Percentiles rank a stretch among this genome's conserved stretches.
phyloP scores from a whole-genome alignment of 305 asterid genomes.

The Fraxinus angustifolia region DNA sequence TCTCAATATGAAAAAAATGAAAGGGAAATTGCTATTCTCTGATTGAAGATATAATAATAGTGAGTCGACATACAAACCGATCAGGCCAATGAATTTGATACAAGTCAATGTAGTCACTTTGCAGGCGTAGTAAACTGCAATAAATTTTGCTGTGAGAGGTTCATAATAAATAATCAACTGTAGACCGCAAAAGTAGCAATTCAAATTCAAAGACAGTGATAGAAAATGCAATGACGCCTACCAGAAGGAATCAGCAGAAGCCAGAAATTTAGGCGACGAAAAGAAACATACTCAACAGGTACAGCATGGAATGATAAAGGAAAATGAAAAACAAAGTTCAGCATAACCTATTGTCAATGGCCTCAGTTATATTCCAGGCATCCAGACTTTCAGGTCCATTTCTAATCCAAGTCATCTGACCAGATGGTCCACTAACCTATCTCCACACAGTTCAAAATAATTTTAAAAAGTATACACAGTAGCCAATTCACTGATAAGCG shows the following conservation, averaged over 20 bases:
- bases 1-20: neutral
- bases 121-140: conserved; percentile 68
- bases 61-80: conserved; percentile 63
- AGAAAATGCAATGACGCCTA: neutral
- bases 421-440: conserved; percentile 92
- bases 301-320: neutral
- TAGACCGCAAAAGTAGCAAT: conserved; percentile 7
- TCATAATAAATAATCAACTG: conserved; percentile 17
- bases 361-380: conserved; percentile 63
- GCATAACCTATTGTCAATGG: conserved; percentile 73
- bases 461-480: conserved; percentile 17
- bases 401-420: conserved; percentile 93
- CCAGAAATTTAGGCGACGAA: neutral
- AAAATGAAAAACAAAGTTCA: conserved; percentile 15
- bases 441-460: conserved; percentile 21
- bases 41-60: conserved; percentile 11
- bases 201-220: conserved; percentile 3
- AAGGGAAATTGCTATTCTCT: neutral
- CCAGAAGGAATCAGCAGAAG: neutral
- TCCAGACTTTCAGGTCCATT: conserved; percentile 75
- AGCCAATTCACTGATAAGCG: conserved; percentile 3
- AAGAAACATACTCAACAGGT: neutral
- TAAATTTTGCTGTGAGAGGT: conserved; percentile 22
- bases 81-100: conserved; percentile 99
- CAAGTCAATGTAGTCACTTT: conserved; percentile 75